Percentiles rank a stretch among this genome's conserved stretches.
Evolutionary conservation across 2,329 filamentous ascomycete genomes (phyloP).

Genomic region (Talaromyces sp.): DNA sequence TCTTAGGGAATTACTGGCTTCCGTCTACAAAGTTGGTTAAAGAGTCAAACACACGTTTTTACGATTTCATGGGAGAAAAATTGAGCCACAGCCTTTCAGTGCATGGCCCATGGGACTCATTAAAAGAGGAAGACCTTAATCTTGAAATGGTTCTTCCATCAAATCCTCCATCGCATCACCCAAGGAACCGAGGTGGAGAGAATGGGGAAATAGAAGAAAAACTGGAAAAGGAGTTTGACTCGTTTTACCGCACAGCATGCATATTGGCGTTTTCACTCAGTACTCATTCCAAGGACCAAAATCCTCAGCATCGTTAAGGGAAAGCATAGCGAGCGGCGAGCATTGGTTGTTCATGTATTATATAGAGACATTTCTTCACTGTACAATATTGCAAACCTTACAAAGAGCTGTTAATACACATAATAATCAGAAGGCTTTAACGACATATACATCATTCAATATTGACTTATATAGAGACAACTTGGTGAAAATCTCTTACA

Average conservation of each 20-base stretch:
- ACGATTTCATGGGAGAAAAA: slow-evolving; percentile 26
- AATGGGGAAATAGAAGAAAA: slow-evolving; percentile 12
- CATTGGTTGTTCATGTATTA: slow-evolving; percentile 4
- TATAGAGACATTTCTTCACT: slow-evolving; percentile 12
- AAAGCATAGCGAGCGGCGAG: not conserved
- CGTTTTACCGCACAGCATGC: slow-evolving; percentile 33
- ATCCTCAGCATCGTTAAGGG: not conserved
- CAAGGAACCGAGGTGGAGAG: slow-evolving; percentile 10
- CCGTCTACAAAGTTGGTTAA: slow-evolving; percentile 26
- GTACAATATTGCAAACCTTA: slow-evolving; percentile 8
- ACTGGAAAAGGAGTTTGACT: slow-evolving; percentile 23
- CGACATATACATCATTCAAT: not conserved
- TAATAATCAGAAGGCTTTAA: not conserved
- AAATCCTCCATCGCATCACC: not conserved
- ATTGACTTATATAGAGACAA: slow-evolving; percentile 12
- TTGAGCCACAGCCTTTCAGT: slow-evolving; percentile 28
- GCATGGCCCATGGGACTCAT: slow-evolving; percentile 27
- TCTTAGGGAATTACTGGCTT: slow-evolving; percentile 30
- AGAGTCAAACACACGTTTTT: slow-evolving; percentile 24
- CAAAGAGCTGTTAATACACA: not conserved
- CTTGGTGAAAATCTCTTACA: slow-evolving; percentile 25
- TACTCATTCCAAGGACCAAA: slow-evolving; percentile 8
- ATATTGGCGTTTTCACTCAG: slow-evolving; percentile 33
- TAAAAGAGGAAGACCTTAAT: slow-evolving; percentile 25
- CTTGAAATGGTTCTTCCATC: slow-evolving; percentile 23